Conservation (phyloP, 306 rosid species). For the Pyrus communis region DNA sequence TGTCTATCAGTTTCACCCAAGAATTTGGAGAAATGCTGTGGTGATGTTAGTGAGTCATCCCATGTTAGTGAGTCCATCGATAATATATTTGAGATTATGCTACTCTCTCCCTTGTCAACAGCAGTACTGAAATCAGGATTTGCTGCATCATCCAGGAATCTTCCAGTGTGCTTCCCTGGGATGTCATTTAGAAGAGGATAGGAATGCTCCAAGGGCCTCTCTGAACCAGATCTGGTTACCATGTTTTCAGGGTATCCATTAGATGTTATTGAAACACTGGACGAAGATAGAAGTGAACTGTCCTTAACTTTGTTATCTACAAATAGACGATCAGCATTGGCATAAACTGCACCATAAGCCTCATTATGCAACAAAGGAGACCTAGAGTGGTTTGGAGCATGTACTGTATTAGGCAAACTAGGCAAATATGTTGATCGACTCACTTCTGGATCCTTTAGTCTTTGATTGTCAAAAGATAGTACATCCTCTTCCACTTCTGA, state of each 20-base stretch:
- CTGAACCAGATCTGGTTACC: constrained; percentile 33
- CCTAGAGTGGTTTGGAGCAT: constrained; percentile 28
- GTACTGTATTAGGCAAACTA: constrained; percentile 27
- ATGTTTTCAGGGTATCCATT: constrained; percentile 49
- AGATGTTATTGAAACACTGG: constrained; percentile 26
- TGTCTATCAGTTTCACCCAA: constrained; percentile 54
- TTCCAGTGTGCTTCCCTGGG: constrained; percentile 31
- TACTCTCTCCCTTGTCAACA: constrained; percentile 72
- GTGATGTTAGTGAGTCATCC: constrained; percentile 62
- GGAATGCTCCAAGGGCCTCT: constrained; percentile 27
- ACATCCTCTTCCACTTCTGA: constrained; percentile 70
- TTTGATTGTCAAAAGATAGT: constrained; percentile 57
- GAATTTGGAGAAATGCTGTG: constrained; percentile 50
- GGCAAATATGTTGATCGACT: constrained; percentile 43
- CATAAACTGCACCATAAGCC: constrained; percentile 21
- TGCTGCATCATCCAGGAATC: constrained; percentile 36
- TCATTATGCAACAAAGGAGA: constrained; percentile 34
- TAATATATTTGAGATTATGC: constrained; percentile 85
- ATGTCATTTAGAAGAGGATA: constrained; percentile 38
- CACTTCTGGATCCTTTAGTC: constrained; percentile 82
- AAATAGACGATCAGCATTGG: constrained; percentile 33
- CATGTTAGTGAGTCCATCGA: constrained; percentile 71
- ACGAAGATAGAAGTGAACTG: constrained; percentile 26
- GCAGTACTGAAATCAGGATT: constrained; percentile 31
- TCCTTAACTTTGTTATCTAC: constrained; percentile 34